Evolutionary conservation across 192 early-diverging fungal species (phyloP).

Genomic region (Phycomyces nitens): DNA sequence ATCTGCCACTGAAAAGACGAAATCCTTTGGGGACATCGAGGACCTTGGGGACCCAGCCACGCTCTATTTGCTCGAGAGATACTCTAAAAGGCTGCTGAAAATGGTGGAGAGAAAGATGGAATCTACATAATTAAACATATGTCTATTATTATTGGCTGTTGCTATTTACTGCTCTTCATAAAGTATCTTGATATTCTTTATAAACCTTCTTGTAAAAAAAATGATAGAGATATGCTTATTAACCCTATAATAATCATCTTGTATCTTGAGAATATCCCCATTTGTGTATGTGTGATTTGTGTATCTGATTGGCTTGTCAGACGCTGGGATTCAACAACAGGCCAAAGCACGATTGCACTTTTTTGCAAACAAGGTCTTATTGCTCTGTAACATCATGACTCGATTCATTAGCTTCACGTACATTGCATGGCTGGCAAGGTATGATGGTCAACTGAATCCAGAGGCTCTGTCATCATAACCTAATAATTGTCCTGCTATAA

Average conservation of each 20-base stretch:
- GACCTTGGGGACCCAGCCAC: neutral
- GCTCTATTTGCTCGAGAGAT: slow-evolving; percentile 10
- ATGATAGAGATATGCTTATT: neutral
- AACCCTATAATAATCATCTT: too few relatives aligned
- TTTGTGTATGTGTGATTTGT: too few relatives aligned
- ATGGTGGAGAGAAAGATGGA: slow-evolving; percentile 21
- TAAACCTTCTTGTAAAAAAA: too few relatives aligned
- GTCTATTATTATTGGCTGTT: neutral
- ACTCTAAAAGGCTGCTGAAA: slow-evolving; percentile 10
- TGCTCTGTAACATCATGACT: too few relatives aligned
- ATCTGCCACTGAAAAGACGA: neutral
- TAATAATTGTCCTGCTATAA: neutral
- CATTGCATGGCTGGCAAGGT: too few relatives aligned
- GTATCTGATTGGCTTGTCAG: too few relatives aligned
- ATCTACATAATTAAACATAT: neutral
- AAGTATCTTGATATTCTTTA: neutral
- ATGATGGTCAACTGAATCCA: too few relatives aligned
- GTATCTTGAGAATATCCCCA: too few relatives aligned
- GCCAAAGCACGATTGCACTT: too few relatives aligned
- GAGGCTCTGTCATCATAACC: neutral
- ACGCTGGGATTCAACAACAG: too few relatives aligned
- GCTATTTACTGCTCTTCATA: neutral
- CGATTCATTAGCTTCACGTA: too few relatives aligned
- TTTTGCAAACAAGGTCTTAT: too few relatives aligned
- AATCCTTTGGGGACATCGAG: neutral